Percentiles rank a stretch among this genome's conserved stretches.
phyloP scores from a whole-genome alignment of 768 basidiomycete species.

The Kwoniella mangroviensis region DNA sequence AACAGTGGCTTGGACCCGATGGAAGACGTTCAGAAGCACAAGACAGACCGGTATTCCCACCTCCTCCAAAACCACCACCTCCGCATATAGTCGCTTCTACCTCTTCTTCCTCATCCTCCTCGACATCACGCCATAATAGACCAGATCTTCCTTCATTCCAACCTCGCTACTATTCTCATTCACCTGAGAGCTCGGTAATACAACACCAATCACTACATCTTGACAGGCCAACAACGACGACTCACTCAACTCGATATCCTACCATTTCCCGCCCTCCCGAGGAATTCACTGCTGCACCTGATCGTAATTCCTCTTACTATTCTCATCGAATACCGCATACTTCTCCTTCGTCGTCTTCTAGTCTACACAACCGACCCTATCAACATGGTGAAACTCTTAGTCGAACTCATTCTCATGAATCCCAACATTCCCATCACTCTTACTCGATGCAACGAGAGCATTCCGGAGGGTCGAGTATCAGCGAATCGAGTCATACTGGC shows the following conservation, averaged over 20 bases:
- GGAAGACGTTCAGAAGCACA: not conserved
- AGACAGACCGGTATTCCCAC: slow-evolving; percentile 4
- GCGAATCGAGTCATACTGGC: slow-evolving; percentile 10
- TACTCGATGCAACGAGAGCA: slow-evolving; percentile 13
- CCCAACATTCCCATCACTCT: slow-evolving; percentile 9
- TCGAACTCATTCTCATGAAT: slow-evolving; percentile 4
- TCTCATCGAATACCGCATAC: not conserved
- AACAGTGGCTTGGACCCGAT: slow-evolving; percentile 17
- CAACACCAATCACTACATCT: not conserved
- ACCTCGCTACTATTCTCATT: slow-evolving; percentile 1
- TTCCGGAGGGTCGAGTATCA: slow-evolving; percentile 14
- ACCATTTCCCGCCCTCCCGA: not conserved
- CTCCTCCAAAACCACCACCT: slow-evolving; percentile 13
- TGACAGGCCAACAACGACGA: not conserved
- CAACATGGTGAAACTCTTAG: not conserved
- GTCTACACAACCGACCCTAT: not conserved
- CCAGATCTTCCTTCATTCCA: not conserved
- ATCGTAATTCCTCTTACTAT: not conserved
- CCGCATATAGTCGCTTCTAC: slow-evolving; percentile 15
- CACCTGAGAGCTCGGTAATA: not conserved
- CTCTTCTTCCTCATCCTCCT: not conserved
- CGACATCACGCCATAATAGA: not conserved
- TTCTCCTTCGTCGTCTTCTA: not conserved
- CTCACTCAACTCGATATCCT: slow-evolving; percentile 1
- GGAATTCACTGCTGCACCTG: not conserved